phyloP scores from a whole-genome alignment of 768 basidiomycete species.

The Saitozyma sp. region DNA sequence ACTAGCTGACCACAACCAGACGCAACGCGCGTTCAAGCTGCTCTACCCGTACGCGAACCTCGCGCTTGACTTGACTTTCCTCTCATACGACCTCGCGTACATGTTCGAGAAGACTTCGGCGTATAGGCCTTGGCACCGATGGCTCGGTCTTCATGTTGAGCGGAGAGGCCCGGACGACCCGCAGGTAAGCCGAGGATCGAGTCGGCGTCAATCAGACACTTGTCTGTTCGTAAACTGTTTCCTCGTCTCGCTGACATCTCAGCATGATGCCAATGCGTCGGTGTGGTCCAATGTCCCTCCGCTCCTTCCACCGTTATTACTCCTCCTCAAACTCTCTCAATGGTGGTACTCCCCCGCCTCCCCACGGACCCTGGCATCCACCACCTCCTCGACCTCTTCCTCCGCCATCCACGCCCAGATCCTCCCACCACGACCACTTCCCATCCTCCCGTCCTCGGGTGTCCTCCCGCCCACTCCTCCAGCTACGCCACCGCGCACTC shows the following conservation, averaged over 20 bases:
- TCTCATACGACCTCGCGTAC: conserved; percentile 82
- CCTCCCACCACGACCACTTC: conserved; percentile 73
- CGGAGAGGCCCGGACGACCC: conserved; percentile 52
- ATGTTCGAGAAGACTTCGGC: conserved; percentile 81
- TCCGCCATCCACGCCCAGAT: conserved; percentile 56
- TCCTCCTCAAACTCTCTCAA: conserved; percentile 93
- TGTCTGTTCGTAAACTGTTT: too few relatives aligned
- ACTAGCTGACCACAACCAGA: conserved; percentile 5
- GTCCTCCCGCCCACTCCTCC: conserved; percentile 29
- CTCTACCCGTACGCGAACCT: conserved; percentile 81
- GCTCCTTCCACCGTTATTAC: conserved; percentile 77
- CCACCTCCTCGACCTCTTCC: conserved; percentile 61
- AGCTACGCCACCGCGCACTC: conserved; percentile 10
- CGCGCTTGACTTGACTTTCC: conserved; percentile 74
- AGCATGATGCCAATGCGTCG: conserved; percentile 10
- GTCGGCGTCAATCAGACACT: not conserved
- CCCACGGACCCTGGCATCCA: conserved; percentile 70
- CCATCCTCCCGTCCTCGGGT: conserved; percentile 62
- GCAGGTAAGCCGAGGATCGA: conserved; percentile 10
- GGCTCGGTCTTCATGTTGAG: conserved; percentile 79
- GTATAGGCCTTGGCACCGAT: conserved; percentile 87
- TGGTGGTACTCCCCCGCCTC: conserved; percentile 99
- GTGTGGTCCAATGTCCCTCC: conserved; percentile 29
- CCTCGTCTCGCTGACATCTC: conserved; percentile 3
- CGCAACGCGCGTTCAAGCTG: conserved; percentile 62